Base-by-base conservation (phyloP, 345 rosid species). In the Laguncularia racemosa region DNA sequence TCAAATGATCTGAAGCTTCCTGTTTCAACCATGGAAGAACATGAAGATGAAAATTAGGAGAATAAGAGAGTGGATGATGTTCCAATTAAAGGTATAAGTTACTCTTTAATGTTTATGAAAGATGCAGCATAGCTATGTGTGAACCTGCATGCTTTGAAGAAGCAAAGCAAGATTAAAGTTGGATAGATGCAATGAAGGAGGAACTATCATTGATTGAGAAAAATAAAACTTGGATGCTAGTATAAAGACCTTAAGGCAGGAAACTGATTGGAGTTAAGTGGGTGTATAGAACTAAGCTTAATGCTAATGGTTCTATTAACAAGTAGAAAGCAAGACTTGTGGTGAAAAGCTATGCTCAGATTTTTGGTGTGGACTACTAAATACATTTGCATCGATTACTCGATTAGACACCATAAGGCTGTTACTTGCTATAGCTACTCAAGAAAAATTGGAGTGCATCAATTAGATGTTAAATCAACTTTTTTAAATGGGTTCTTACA, bases 21-120 rank as follows among this genome's bases (percentile, higher is more conserved):
- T 40, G 14, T 63, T 52, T 3, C 55, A 67, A 44, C 57, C 67
- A 19, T 62, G 63, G 16, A 56, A 59, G 46, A 44, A 26, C 28
- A 26, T 26, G 28, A 26, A 26, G 28, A 26, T 26, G 40, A 33
- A 33, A 4, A 33, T 33, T 33, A 10, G 1, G 0, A 33, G 40
- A 5, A 4, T 33, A 7, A 23, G 3, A 23, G 26, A 44, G 28
- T 23, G 5, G 28, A 2, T 2, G 1, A 65, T 65, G 62, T 20
- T 6, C 15, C 44, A 65, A 50, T 52, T 28, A 13, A 38, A 20
- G 63, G 63, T 33, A 58, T 18, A 0, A 50, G 58, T 13, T 33
- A 20, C 57, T 65, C 10, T 43, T 14, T 55, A 43, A 48, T 3
- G 14, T 59, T 11, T 51, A 61, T 44, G 6, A 18, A 17, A 51